Conservation (phyloP, 495 filamentous ascomycete species). For the Hypoxylon fragiforme region DNA sequence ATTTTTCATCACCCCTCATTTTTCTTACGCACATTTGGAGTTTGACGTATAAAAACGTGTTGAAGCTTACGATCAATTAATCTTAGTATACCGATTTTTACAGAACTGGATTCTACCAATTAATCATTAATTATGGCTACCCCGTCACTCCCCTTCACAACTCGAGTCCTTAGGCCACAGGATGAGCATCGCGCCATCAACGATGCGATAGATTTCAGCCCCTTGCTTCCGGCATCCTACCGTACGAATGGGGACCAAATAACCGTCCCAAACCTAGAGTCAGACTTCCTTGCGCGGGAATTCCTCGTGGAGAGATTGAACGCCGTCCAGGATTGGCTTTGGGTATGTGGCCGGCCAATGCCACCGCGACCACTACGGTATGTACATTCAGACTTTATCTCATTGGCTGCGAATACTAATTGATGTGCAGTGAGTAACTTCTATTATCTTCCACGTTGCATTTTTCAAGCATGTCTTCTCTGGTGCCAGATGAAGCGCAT, state of each 20-base stretch:
- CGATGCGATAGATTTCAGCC: conserved; percentile 6
- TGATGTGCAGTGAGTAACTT: background rate
- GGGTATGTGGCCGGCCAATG: conserved; percentile 54
- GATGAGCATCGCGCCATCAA: background rate
- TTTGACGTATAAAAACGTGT: too few relatives aligned
- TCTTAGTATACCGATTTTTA: background rate
- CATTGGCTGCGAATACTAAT: background rate
- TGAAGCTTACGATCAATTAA: too few relatives aligned
- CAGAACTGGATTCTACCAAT: background rate
- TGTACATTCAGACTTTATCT: background rate
- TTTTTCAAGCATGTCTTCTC: background rate
- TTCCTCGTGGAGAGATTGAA: conserved; percentile 42
- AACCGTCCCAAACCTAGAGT: conserved; percentile 16
- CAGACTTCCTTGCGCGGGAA: conserved; percentile 32
- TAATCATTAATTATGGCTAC: conserved; percentile 16
- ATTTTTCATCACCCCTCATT: too few relatives aligned
- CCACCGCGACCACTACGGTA: conserved; percentile 49
- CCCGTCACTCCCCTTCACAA: conserved; percentile 23
- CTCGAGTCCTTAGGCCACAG: conserved; percentile 18
- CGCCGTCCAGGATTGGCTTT: conserved; percentile 44
- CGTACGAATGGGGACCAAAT: conserved; percentile 34
- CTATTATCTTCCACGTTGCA: background rate
- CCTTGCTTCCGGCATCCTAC: conserved; percentile 36
- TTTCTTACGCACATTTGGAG: too few relatives aligned
- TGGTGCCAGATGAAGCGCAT: background rate